Conservation (phyloP, 768 basidiomycete genomes). For the Termitomyces eurrhizus region DNA sequence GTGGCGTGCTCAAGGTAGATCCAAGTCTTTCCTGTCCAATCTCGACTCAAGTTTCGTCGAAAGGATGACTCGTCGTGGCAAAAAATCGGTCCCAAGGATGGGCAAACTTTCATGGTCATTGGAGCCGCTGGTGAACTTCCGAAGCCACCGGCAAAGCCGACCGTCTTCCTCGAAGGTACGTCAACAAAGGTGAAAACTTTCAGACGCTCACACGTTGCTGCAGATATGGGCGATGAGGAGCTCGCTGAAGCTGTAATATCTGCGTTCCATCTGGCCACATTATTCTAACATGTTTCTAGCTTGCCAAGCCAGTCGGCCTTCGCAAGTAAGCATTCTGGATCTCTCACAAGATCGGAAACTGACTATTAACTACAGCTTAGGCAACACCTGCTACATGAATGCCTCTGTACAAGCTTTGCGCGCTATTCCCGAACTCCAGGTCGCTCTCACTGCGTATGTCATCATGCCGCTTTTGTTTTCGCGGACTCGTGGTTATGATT, state of each 20-base stretch:
- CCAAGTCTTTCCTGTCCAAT: neutral
- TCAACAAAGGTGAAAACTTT: neutral
- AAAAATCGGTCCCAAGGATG: conserved; percentile 80
- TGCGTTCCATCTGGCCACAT: neutral
- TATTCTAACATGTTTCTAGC: conserved; percentile 35
- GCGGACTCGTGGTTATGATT: neutral
- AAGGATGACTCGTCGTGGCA: conserved; percentile 87
- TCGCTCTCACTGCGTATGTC: conserved; percentile 58
- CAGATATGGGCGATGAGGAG: conserved; percentile 83
- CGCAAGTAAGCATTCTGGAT: conserved; percentile 48
- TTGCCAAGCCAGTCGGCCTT: conserved; percentile 78
- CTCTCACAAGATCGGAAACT: neutral
- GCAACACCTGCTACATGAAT: conserved; percentile 99
- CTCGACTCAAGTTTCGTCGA: neutral
- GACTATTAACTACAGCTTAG: conserved; percentile 42
- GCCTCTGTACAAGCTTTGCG: conserved; percentile 92
- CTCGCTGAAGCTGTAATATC: conserved; percentile 71
- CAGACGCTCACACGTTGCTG: neutral
- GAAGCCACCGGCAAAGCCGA: conserved; percentile 73
- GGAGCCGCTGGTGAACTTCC: conserved; percentile 92
- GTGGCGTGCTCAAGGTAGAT: conserved; percentile 80
- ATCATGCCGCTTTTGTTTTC: neutral
- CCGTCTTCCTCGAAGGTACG: conserved; percentile 83
- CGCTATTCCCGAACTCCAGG: conserved; percentile 84
- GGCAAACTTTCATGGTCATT: conserved; percentile 90